These are phyloP conservation scores for Halenospora varia DNA, from an alignment of 495 filamentous ascomycete species.

Conservation along the genomic window DNA sequence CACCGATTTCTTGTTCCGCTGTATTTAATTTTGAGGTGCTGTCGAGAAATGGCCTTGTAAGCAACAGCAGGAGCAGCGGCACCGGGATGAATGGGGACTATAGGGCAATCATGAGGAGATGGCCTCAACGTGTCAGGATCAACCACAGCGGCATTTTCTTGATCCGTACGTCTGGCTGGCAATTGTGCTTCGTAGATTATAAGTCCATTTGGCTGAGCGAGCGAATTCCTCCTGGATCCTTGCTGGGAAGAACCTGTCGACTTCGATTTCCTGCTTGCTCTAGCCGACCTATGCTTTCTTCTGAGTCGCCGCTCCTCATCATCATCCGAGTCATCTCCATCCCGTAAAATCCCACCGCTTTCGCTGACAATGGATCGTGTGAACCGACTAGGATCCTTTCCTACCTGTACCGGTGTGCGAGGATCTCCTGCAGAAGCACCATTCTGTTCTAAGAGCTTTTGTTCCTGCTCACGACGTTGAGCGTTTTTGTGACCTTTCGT, in stretches of 20 bases:
- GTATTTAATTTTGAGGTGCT: slow-evolving; percentile 81
- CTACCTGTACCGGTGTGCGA: slow-evolving; percentile 40
- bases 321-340: slow-evolving; percentile 44
- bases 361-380: slow-evolving; percentile 54
- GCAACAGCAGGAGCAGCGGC: slow-evolving; percentile 52
- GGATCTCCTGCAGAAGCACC: slow-evolving; percentile 44
- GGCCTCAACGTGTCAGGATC: slow-evolving; percentile 48
- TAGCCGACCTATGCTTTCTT: slow-evolving; percentile 12
- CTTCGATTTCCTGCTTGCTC: slow-evolving; percentile 31
- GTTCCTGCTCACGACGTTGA: slow-evolving; percentile 34
- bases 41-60: slow-evolving; percentile 74
- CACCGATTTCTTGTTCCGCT: slow-evolving; percentile 71
- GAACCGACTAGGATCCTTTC: slow-evolving; percentile 37
- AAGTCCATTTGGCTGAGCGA: slow-evolving; percentile 9
- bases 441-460: slow-evolving; percentile 27
- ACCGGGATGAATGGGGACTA: slow-evolving; percentile 78
- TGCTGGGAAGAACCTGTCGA: slow-evolving; percentile 33
- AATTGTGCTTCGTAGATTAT: slow-evolving; percentile 20
- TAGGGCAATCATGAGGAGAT: slow-evolving; percentile 61
- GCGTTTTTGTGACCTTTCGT: slow-evolving; percentile 50
- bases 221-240: slow-evolving; percentile 46
- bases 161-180: slow-evolving; percentile 43
- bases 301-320: slow-evolving; percentile 20
- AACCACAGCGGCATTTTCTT: slow-evolving; percentile 44
- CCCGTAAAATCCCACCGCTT: slow-evolving; percentile 50